Evolutionary conservation across 345 rosid species (phyloP), one percentile per base, ranked within the genome.

Genomic region (Moricandia moricandioides): DNA sequence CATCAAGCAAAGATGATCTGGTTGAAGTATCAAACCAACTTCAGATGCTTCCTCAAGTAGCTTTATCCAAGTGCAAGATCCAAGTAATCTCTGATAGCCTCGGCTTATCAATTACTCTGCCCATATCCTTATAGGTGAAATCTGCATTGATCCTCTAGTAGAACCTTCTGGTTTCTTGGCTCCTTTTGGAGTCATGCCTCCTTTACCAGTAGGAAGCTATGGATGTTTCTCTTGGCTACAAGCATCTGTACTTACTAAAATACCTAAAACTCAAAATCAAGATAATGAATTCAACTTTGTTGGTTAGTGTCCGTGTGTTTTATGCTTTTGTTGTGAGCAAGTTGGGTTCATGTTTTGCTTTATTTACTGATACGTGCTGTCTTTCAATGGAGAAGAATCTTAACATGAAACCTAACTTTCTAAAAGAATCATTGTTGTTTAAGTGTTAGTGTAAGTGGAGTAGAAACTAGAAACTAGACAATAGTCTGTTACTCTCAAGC

Each of bases 171-270:
- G n/a, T 60, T 43, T 63, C 62, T 37, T 3, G 21, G 26, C 51
- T 37, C 51, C 51, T 37, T 62, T 62, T 12, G 33, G 4, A 8
- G 61, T 8, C 67, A 61, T 61, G 49, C 14, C 10, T 60, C 7
- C 24, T 60, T 61, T 33, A 61, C 60, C 14, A 30, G 31, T 58
- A 40, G 31, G 34, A 89, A 87, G 58, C 86, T 0, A 86, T 72
- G 13, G 91, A 86, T 37, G 62, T 31, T 61, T 34, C 70, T 72
- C 37, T 0, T 29, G 40, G 43, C 16, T 17, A 56, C 51, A 58
- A 30, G 16, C 30, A 57, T 39, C 0, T 72, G 62, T 21, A n/a
- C 17, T 10, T 52, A 14, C 37, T 24, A 49, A 59, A 30, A 5
- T 17, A 26, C 16, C 54, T 62, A n/a, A 62, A 34, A 34, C 54